Evolutionary conservation across 2,329 filamentous ascomycete species (phyloP).

Genomic region (Alternaria ethzedia): DNA sequence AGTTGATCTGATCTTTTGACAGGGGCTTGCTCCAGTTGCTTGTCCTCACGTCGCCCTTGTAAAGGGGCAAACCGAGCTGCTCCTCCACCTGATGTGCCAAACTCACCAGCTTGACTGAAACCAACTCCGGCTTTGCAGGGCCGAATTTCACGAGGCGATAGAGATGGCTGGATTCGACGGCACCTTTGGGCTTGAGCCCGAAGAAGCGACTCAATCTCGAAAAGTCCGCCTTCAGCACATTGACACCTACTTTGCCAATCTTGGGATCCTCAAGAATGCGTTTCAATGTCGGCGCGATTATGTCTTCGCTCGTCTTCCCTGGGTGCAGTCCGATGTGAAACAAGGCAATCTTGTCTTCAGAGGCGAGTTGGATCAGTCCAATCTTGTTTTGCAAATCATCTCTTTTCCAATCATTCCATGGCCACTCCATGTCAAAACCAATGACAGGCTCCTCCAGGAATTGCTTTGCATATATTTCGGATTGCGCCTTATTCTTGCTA

Average conservation of each 20-base stretch:
- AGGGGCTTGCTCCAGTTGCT: constrained; percentile 76
- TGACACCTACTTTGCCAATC: constrained; percentile 78
- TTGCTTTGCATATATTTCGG: constrained; percentile 69
- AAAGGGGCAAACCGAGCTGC: constrained; percentile 74
- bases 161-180: constrained; percentile 83
- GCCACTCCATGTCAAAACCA: constrained; percentile 94
- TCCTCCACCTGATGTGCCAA: constrained; percentile 74
- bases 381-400: constrained; percentile 70
- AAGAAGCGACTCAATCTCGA: constrained; percentile 73
- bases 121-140: constrained; percentile 51
- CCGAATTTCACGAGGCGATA: constrained; percentile 78
- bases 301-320: constrained; percentile 54
- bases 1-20: constrained; percentile 70
- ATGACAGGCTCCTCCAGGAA: constrained; percentile 74
- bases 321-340: constrained; percentile 75
- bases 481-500: constrained; percentile 70
- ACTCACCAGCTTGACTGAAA: constrained; percentile 60
- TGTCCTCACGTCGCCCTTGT: constrained; percentile 77
- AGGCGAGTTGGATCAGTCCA: constrained; percentile 83
- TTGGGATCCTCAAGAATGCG: constrained; percentile 72
- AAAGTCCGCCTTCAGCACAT: constrained; percentile 67
- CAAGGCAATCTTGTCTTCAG: constrained; percentile 75
- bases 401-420: constrained; percentile 54
- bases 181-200: constrained; percentile 66
- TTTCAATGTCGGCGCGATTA: constrained; percentile 74